Base-by-base conservation (phyloP, 495 filamentous ascomycete species). In the Parathielavia appendiculata region DNA sequence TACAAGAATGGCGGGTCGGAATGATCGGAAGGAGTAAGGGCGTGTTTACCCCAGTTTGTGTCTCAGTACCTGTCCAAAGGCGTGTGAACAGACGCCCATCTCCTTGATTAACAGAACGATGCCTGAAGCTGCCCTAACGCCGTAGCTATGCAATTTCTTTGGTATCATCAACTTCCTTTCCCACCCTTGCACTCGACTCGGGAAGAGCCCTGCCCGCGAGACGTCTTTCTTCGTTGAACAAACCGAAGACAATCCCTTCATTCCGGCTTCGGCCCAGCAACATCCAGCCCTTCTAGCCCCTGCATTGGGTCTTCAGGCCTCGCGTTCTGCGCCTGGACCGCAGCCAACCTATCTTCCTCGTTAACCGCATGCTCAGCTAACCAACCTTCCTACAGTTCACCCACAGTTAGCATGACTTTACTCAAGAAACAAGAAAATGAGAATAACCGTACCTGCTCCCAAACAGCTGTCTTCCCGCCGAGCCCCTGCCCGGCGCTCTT, bases 381-480 rank as follows among this genome's bases (percentile, higher is more conserved):
- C 82, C 92, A 98, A 12, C 88, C 88, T 76, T 98, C 93, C 91
- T 97, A 66, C 2, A 36, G 19, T 32, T 8, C 40, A 58, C 17
- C 13, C 1, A 14, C 11, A 34, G n/a, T 38, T 6, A 43, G 40
- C 40, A 16, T 43, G 10, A 7, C 40, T n/a, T 19, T 16, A n/a
- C 40, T 22, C 10, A 12, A 30, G 7, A 22, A 51, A 13, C 4
- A 43, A 14, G 23, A 23, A 51, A 51, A 57, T 50, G 30, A 10
- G 22, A 3, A 51, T 54, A 49, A 45, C 67, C 83, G 47, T 76
- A 96, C 92, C 86, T 97, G 93, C 73, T 97, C 90, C 93, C 93
- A 99, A 58, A 99, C 81, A 10, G 93, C 95, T n/a, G 87, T 96
- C 76, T 90, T 95, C 74, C 87, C 90, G 34, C 92, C 92, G 12